Conservation (phyloP, 352 stramenopile genomes). For the Pythium utonaiense region DNA sequence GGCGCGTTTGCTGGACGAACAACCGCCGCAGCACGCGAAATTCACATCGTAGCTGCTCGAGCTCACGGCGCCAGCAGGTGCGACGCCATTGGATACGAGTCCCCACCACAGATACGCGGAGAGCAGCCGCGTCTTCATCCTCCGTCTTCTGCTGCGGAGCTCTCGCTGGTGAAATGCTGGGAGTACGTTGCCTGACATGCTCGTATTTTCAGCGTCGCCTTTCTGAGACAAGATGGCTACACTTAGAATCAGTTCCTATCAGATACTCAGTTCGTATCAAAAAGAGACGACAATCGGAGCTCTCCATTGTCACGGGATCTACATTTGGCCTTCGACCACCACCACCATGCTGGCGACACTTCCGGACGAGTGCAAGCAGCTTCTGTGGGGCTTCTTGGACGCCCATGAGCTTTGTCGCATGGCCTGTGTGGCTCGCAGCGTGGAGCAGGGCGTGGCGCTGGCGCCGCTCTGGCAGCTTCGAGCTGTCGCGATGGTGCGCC, state of each 20-base stretch:
- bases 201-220: not conserved
- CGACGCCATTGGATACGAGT: not conserved
- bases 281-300: no score
- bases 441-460: constrained; percentile 33
- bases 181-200: no score
- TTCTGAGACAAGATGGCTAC: not conserved
- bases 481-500: constrained; percentile 16
- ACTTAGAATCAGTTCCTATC: not conserved
- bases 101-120: no score
- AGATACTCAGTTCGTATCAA: not conserved
- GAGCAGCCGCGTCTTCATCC: no score
- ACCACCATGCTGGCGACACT: constrained; percentile 39
- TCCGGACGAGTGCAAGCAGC: constrained; percentile 59
- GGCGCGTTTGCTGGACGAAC: constrained; percentile 47
- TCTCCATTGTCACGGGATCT: no score
- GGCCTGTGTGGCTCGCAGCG: constrained; percentile 28
- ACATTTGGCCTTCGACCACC: no score
- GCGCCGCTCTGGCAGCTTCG: constrained; percentile 38
- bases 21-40: constrained; percentile 71
- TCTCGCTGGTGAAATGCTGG: no score
- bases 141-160: no score
- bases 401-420: constrained; percentile 51
- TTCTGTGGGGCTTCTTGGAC: constrained; percentile 50
- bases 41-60: constrained; percentile 34
- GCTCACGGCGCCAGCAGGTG: not conserved